Evolutionary conservation across 108 stramenopile genomes (phyloP), one percentile per base, ranked within the genome.

Genomic region (Pseudonitzschia delicatissima): DNA sequence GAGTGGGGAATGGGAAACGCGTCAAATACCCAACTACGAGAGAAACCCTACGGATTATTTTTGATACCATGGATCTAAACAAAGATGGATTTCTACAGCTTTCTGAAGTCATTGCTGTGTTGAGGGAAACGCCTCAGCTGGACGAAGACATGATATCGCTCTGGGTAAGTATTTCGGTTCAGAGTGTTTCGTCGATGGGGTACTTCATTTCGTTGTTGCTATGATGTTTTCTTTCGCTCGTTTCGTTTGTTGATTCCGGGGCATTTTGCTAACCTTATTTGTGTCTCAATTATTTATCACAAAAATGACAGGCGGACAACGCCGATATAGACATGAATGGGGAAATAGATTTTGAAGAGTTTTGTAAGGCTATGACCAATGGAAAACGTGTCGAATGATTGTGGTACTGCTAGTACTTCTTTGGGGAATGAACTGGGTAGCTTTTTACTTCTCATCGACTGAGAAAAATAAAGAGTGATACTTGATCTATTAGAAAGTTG

Each of bases 291-390:
- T 32, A 4, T 5, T 3, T 32, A 1, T 12, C 18, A 57, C 29
- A 5, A 25, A 5, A 11, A 25, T 57, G 13, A 33, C 34, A 61
- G 60, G 60, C 60, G 25, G 60, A 61, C 39, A 44, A 61, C 5
- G 21, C 42, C 11, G 60, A 61, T 27, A 39, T 29, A 9, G 60
- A 61, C 17, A 8, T 61, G 39, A 44, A 61, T 61, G 60, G 60
- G 26, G 42, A 39, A 39, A 61, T 61, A 2, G 42, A 44, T 61
- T 61, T 61, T 35, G 60, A 61, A 42, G 60, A 61, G 26, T 61
- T 61, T 44, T 61, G 42, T 15, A 40, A 8, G 21, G 60, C 60
- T 23, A 61, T 61, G 60, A 61, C 31, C 29, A 27, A 21, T 48
- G 23, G 2, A 11, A 39, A 39, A 39, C 37, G 37, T 39, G 8